Conservation (phyloP, 2,329 filamentous ascomycete species). For the Nemania sp. region DNA sequence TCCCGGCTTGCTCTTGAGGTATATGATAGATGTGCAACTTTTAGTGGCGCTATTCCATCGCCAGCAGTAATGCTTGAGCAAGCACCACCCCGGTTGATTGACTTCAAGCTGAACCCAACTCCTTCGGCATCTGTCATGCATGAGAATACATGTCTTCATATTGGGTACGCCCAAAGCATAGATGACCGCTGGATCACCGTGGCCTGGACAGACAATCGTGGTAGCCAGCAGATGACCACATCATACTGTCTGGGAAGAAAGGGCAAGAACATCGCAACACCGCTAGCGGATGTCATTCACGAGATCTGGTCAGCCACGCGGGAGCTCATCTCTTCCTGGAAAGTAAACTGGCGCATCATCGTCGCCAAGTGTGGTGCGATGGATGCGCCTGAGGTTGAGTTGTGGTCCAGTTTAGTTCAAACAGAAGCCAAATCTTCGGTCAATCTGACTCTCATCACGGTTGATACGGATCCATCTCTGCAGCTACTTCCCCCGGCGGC, state of each 20-base stretch:
- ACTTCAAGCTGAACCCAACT: conserved; percentile 70
- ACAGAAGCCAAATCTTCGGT: conserved; percentile 55
- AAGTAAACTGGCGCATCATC: conserved; percentile 76
- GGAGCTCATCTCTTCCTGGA: conserved; percentile 70
- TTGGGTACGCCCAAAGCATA: conserved; percentile 75
- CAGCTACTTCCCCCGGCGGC: conserved; percentile 62
- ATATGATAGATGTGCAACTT: conserved; percentile 72
- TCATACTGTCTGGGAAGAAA: conserved; percentile 72
- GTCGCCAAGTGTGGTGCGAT: conserved; percentile 72
- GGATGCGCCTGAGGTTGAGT: conserved; percentile 65
- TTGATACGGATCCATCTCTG: conserved; percentile 67
- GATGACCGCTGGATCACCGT: conserved; percentile 79
- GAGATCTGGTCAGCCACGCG: conserved; percentile 80
- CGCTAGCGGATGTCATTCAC: conserved; percentile 65
- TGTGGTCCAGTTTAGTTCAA: conserved; percentile 58
- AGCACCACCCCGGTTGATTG: conserved; percentile 68
- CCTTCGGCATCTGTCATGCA: conserved; percentile 74
- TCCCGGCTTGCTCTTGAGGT: conserved; percentile 70
- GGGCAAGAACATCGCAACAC: conserved; percentile 53
- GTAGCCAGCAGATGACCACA: conserved; percentile 71
- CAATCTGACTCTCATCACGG: conserved; percentile 62
- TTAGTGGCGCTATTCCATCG: conserved; percentile 60
- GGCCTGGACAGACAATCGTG: conserved; percentile 79
- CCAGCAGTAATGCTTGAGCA: conserved; percentile 75
- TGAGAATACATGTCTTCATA: conserved; percentile 79